Base-by-base conservation (phyloP, 805 yeast genomes). In the Candida chilensis region DNA sequence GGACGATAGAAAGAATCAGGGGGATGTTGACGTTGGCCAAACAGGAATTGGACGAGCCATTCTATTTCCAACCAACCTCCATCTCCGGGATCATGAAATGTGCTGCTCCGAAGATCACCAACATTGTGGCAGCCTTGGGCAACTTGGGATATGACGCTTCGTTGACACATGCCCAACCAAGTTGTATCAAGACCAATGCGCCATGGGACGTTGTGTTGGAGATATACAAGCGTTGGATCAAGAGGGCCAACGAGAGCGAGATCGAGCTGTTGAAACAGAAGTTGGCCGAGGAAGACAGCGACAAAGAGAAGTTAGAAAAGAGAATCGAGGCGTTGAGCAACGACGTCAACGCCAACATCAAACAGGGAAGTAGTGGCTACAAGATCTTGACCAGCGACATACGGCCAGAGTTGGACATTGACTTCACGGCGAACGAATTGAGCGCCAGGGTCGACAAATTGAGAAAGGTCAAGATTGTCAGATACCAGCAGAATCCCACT, bases 401-500 rank as follows among this genome's bases (percentile, higher is more conserved):
- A 38, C 36, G 20, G 36, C 42, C 33, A 17, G 47, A 44, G 27
- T 18, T 50, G 13, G 54, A 47, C 4, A 60, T 70, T 32, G 71
- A 78, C 21, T 87, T 90, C 44, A 77, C 73, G 31, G 57, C 68
- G 24, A 74, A 78, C 54, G 70, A 69, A 31, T 55, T 71, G 29
- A 73, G 87, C 35, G 65, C 60, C 13, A 65, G 60, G 29, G 57
- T 87, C 32, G 74, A 74, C 41, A 61, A 55, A 32, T 59, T 85
- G 32, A 68, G 96, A 45, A 77, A 72, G 38, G 67, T 85, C 35
- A 86, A 86, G 54, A 73, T 90, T 48, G 86, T 86, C 10, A 67
- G 96, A 44, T 90, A 70, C 54, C 98, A 88, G 50, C 87, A 78
- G 47, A 90, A 88, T 47, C 99, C 99, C 11, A 71, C 86, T 1